These are phyloP conservation scores for Thelonectria olida DNA, from an alignment of 2,329 filamentous ascomycete genomes.

Conservation along the genomic window DNA sequence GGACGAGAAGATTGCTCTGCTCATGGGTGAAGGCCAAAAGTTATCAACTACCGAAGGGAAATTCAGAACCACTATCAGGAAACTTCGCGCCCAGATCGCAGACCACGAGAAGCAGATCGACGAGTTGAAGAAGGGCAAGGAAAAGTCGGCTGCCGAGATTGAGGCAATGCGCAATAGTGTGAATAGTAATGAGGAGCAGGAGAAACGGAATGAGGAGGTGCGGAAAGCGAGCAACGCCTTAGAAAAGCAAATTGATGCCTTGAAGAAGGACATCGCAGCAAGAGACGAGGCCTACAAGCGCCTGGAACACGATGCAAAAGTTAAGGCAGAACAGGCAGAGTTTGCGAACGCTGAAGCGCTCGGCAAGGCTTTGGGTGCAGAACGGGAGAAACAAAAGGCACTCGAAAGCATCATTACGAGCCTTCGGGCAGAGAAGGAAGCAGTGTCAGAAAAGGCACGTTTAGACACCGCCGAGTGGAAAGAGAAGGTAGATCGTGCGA, in stretches of 20 bases:
- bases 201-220: constrained; percentile 62
- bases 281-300: constrained; percentile 73
- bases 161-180: constrained; percentile 57
- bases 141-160: constrained; percentile 65
- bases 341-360: constrained; percentile 72
- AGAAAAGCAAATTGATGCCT: constrained; percentile 47
- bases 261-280: constrained; percentile 62
- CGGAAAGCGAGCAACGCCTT: constrained; percentile 63
- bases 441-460: constrained; percentile 75
- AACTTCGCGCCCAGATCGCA: constrained; percentile 72
- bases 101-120: constrained; percentile 72
- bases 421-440: constrained; percentile 81
- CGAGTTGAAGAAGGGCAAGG: constrained; percentile 66
- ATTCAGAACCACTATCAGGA: constrained; percentile 84
- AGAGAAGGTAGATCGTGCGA: constrained; percentile 77
- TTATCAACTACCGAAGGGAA: constrained; percentile 88
- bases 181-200: constrained; percentile 60
- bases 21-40: constrained; percentile 93
- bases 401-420: constrained; percentile 68
- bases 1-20: constrained; percentile 86
- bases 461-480: constrained; percentile 76
- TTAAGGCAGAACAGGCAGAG: constrained; percentile 71
- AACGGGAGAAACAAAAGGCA: constrained; percentile 65
- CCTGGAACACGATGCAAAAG: constrained; percentile 74
- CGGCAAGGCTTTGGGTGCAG: constrained; percentile 73